A percentile compares a stretch with the other conserved stretches of the same genome.
Conservation (phyloP, 257 asterid species). For the Nicotiana undulata region DNA sequence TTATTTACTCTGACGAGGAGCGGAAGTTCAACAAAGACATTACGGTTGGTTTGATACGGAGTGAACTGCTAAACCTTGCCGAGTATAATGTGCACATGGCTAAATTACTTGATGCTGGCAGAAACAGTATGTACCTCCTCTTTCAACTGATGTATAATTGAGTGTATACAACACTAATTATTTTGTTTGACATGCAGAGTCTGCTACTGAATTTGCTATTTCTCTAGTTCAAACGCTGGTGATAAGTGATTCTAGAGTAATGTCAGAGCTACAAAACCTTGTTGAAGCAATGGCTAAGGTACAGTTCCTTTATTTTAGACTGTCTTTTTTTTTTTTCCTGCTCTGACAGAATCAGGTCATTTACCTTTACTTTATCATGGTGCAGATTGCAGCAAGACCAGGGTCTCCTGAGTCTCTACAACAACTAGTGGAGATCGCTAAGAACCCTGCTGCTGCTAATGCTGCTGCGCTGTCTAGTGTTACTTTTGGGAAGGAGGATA, state of each 20-base stretch:
- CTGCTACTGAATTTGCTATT: slow-evolving; percentile 86
- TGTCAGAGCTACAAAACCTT: slow-evolving; percentile 80
- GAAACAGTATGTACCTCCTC: slow-evolving; percentile 63
- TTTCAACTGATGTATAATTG: slow-evolving; percentile 10
- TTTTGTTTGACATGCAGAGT: slow-evolving; percentile 52
- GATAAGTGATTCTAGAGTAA: slow-evolving; percentile 53
- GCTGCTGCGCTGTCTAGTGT: slow-evolving; percentile 41
- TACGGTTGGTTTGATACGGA: slow-evolving; percentile 68
- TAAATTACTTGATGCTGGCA: slow-evolving; percentile 87
- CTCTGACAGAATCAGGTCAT: neutral
- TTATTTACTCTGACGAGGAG: slow-evolving; percentile 85
- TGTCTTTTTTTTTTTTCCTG: neutral
- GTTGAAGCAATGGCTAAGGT: slow-evolving; percentile 94
- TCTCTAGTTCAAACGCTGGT: slow-evolving; percentile 72
- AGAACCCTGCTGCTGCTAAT: slow-evolving; percentile 54
- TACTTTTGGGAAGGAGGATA: slow-evolving; percentile 60
- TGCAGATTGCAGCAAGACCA: slow-evolving; percentile 93
- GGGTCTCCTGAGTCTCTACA: slow-evolving; percentile 93
- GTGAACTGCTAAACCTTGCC: slow-evolving; percentile 78
- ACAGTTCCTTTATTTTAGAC: slow-evolving; percentile 6
- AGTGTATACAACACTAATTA: slow-evolving; percentile 13
- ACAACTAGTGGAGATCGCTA: slow-evolving; percentile 88
- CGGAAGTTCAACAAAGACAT: slow-evolving; percentile 86
- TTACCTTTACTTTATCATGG: slow-evolving; percentile 2
- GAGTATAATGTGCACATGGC: slow-evolving; percentile 98